These are phyloP conservation scores for Dinochytrium kinnereticum DNA, from an alignment of 371 early-diverging fungal genomes.

Conservation along the genomic window DNA sequence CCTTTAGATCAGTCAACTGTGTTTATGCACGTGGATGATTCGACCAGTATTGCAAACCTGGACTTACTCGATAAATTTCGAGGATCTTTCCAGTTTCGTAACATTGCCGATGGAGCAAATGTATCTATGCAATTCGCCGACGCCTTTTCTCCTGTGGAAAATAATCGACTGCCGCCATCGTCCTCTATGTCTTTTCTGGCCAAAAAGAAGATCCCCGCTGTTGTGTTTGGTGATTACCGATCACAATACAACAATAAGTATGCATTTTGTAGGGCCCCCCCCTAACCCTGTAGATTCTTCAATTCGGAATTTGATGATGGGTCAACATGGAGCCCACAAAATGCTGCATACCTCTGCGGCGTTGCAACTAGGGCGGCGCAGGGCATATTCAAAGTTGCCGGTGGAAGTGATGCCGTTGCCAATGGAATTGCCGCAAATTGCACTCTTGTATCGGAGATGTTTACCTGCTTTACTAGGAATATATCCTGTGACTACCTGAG, in stretches of 20 bases:
- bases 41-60: conserved; percentile 21
- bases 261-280: neutral
- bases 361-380: conserved; percentile 54
- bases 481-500: conserved; percentile 69
- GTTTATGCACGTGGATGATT: conserved; percentile 48
- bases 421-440: conserved; percentile 51
- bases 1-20: conserved; percentile 15
- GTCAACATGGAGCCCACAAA: conserved; percentile 40
- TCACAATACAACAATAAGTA: conserved; percentile 56
- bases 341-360: conserved; percentile 61
- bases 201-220: conserved; percentile 65
- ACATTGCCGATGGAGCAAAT: neutral
- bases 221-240: conserved; percentile 70
- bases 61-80: conserved; percentile 27
- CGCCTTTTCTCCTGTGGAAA: conserved; percentile 33
- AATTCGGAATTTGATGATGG: conserved; percentile 71
- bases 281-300: conserved; percentile 56
- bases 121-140: conserved; percentile 9
- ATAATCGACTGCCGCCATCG: conserved; percentile 73
- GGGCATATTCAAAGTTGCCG: conserved; percentile 36
- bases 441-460: conserved; percentile 57
- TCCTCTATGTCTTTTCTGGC: conserved; percentile 76
- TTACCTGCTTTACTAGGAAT: conserved; percentile 71
- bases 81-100: neutral
- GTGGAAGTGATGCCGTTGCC: conserved; percentile 56